Base-by-base conservation (phyloP, 306 rosid genomes). In the Vicia sativa region DNA sequence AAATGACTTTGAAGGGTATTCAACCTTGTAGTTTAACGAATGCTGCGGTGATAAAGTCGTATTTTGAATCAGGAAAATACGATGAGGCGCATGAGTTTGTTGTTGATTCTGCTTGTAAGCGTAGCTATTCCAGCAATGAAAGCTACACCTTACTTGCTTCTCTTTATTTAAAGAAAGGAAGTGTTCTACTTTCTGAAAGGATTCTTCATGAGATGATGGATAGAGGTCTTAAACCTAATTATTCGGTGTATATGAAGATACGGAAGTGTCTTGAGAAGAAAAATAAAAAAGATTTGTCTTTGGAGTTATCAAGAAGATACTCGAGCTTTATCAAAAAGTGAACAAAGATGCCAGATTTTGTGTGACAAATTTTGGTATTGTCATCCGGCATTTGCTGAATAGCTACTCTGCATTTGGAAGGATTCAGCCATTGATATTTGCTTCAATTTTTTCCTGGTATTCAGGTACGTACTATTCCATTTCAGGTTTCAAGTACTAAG, bases 131-230 rank as follows among this genome's bases (percentile, higher is more conserved):
- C 11, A 62, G 75, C 73, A 91, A 73, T 74, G 76, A 55, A 52
- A 78, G 68, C 65, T 87, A 82, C 77, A 82, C 83, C 78, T 77
- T 86, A 67, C 96, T 92, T 48, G 95, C 91, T 58, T 69, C 73
- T 31, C 96, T 89, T 77, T 73, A 85, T 76, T 71, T 79, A 80
- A 82, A 87, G 53, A 79, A 71, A 61, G 91, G 85, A 34, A 70
- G 81, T 31, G 68, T 76, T 42, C 70, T 74, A 12, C 34, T 67
- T 58, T 86, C 97, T 37, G 70, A 55, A 9, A 78, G 57, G 58
- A 70, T 89, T 77, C 80, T 92, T 31, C 43, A 38, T 7, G 89
- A 89, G 70, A 80, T 92, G 96, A 85, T 87, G 76, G 75, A 76
- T 58, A 90, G 25, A 59, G 97, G 90, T 64, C 81, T 92, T 37